A percentile compares a stretch with the other conserved stretches of the same genome.
Conservation (phyloP, 169 alveolate species). For the Eimeria sp. region DNA sequence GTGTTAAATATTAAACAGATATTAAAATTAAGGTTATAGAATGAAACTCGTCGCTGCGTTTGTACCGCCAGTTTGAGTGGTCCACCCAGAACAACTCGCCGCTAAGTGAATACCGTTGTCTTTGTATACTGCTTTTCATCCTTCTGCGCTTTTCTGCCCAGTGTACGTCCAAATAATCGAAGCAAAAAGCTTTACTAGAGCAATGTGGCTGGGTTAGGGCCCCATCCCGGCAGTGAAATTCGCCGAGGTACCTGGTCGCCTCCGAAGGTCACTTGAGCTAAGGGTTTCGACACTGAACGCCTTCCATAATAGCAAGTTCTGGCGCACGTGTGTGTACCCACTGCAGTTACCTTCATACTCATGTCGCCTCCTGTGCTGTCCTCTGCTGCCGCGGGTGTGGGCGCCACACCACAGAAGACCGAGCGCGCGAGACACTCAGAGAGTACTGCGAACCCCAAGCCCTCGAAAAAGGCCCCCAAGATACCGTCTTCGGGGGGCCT, state of each 20-base stretch:
- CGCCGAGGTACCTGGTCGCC: neutral
- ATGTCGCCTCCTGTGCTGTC: slow-evolving; percentile 8
- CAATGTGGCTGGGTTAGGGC: neutral
- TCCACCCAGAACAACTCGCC: neutral
- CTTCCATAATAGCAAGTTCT: neutral
- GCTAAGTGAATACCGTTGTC: neutral
- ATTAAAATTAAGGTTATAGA: neutral
- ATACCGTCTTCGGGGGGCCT: slow-evolving; percentile 84
- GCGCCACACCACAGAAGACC: neutral
- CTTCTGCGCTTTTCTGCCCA: neutral
- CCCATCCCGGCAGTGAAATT: neutral
- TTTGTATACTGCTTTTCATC: neutral
- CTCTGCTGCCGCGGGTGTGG: neutral
- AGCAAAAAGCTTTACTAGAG: neutral
- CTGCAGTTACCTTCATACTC: neutral
- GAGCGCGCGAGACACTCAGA: neutral
- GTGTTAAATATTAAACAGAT: neutral
- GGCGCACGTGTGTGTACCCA: neutral
- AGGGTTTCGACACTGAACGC: neutral
- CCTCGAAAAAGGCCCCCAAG: neutral
- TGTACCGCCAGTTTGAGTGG: neutral
- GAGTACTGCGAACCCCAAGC: neutral
- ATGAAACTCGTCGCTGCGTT: neutral
- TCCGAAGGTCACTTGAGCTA: neutral
- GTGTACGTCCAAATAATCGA: neutral